Evolutionary conservation across 2,329 filamentous ascomycete species (phyloP).

Genomic region (Fusarium temperatum): DNA sequence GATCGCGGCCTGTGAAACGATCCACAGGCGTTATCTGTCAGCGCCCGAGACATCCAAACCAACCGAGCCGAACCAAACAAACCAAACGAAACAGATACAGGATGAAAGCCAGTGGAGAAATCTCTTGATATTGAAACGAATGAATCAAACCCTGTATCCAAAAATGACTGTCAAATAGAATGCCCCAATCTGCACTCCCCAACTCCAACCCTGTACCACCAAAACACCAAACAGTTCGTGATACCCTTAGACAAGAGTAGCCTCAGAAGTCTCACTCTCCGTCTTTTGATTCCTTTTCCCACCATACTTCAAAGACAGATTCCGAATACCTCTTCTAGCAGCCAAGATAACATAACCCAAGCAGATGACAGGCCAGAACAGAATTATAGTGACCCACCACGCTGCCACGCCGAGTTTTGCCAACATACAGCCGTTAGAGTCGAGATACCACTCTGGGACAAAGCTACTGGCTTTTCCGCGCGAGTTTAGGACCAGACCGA

Average conservation of each 20-base stretch:
- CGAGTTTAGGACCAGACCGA: conserved; percentile 46
- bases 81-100: neutral
- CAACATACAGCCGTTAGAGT: conserved; percentile 30
- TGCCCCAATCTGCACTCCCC: neutral
- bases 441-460: conserved; percentile 49
- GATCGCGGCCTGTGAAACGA: neutral
- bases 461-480: conserved; percentile 43
- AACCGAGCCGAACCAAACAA: neutral
- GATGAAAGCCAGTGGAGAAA: neutral
- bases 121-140: conserved; percentile 5
- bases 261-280: neutral
- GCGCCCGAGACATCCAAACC: neutral
- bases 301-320: conserved; percentile 57
- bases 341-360: conserved; percentile 77
- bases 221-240: conserved; percentile 1
- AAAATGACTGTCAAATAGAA: neutral
- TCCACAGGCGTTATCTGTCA: neutral
- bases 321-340: conserved; percentile 46
- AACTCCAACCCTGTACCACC: neutral
- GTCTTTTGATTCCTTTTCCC: conserved; percentile 45
- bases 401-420: conserved; percentile 35
- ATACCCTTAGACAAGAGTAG: neutral
- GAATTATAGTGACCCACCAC: conserved; percentile 45
- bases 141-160: conserved; percentile 3
- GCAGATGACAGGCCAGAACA: conserved; percentile 66